Conservation (phyloP, 2,329 filamentous ascomycete species). For the Venturiaceae sp. region DNA sequence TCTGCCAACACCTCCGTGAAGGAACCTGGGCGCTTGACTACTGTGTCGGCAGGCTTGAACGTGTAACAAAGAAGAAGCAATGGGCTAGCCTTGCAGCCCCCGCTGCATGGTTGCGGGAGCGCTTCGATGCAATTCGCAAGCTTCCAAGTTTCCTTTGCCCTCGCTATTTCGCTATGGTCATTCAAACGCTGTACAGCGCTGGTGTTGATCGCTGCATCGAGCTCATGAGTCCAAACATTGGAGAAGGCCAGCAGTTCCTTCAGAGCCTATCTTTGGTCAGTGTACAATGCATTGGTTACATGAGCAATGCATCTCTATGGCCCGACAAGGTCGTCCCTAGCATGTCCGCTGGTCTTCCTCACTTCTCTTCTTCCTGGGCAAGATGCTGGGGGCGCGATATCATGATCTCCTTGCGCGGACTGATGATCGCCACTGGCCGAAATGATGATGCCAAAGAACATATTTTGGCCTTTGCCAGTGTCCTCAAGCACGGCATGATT, state of each 20-base stretch:
- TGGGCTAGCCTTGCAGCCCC: slow-evolving; percentile 56
- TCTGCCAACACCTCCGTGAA: slow-evolving; percentile 86
- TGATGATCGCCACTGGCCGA: slow-evolving; percentile 84
- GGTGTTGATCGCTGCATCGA: slow-evolving; percentile 69
- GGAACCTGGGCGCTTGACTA: slow-evolving; percentile 92
- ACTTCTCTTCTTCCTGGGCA: slow-evolving; percentile 90
- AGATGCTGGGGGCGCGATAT: slow-evolving; percentile 96
- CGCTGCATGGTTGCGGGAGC: slow-evolving; percentile 69
- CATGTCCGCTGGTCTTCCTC: slow-evolving; percentile 83
- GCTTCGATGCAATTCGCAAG: slow-evolving; percentile 75
- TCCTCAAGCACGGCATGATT: slow-evolving; percentile 97
- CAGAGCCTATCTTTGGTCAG: slow-evolving; percentile 86
- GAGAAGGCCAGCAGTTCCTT: slow-evolving; percentile 77
- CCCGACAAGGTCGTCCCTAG: slow-evolving; percentile 76
- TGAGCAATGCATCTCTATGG: slow-evolving; percentile 85
- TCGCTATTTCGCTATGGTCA: slow-evolving; percentile 82
- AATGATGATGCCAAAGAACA: slow-evolving; percentile 87
- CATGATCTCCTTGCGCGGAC: slow-evolving; percentile 86
- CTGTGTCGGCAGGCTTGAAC: slow-evolving; percentile 67
- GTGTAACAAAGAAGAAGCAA: slow-evolving; percentile 53
- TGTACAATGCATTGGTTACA: slow-evolving; percentile 78
- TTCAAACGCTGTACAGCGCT: slow-evolving; percentile 80
- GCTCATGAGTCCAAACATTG: slow-evolving; percentile 69
- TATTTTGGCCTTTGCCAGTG: slow-evolving; percentile 87
- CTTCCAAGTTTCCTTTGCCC: slow-evolving; percentile 86